A percentile compares a stretch with the other conserved stretches of the same genome.
These are phyloP conservation scores for Pythium aquatile DNA, from an alignment of 352 stramenopile species.

Conservation along the genomic window DNA sequence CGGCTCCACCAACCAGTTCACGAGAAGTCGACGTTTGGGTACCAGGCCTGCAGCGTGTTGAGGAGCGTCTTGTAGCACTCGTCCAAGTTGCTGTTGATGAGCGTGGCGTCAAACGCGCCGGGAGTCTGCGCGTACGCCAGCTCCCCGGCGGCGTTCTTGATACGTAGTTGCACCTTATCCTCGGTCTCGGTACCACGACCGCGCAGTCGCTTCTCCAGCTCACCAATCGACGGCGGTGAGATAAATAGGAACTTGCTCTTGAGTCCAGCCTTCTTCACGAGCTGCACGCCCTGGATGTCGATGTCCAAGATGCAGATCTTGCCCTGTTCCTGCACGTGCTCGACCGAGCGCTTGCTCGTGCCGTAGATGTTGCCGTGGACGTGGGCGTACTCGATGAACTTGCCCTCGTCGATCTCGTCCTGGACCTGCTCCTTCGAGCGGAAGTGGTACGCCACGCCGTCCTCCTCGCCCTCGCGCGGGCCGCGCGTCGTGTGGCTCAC, in stretches of 20 bases:
- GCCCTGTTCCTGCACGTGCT: constrained; percentile 89
- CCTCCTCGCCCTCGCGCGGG: constrained; percentile 91
- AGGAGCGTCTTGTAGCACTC: constrained; percentile 75
- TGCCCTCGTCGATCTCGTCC: constrained; percentile 91
- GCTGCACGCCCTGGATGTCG: constrained; percentile 96
- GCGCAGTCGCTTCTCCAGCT: constrained; percentile 94
- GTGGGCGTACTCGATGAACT: constrained; percentile 97
- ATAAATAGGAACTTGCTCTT: constrained; percentile 96
- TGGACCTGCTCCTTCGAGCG: constrained; percentile 91
- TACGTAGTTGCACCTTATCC: constrained; percentile 92
- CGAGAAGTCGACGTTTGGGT: constrained; percentile 60
- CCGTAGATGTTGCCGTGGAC: constrained; percentile 98
- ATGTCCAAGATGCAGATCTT: constrained; percentile 99
- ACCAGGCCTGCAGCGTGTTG: constrained; percentile 69
- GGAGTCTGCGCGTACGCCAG: constrained; percentile 86
- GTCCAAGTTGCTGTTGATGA: constrained; percentile 90
- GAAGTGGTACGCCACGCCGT: constrained; percentile 98
- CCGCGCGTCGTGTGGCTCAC: constrained; percentile 97
- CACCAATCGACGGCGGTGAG: constrained; percentile 92
- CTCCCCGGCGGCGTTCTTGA: constrained; percentile 93
- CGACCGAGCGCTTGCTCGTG: constrained; percentile 92
- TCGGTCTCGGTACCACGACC: constrained; percentile 95
- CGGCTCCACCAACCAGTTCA: neutral
- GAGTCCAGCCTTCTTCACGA: constrained; percentile 90
- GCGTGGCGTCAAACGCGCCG: constrained; percentile 86